Percentiles rank a stretch among this genome's conserved stretches.
These are phyloP conservation scores for Diplodia seriata DNA, from an alignment of 2,329 filamentous ascomycete genomes.

Conservation along the genomic window DNA sequence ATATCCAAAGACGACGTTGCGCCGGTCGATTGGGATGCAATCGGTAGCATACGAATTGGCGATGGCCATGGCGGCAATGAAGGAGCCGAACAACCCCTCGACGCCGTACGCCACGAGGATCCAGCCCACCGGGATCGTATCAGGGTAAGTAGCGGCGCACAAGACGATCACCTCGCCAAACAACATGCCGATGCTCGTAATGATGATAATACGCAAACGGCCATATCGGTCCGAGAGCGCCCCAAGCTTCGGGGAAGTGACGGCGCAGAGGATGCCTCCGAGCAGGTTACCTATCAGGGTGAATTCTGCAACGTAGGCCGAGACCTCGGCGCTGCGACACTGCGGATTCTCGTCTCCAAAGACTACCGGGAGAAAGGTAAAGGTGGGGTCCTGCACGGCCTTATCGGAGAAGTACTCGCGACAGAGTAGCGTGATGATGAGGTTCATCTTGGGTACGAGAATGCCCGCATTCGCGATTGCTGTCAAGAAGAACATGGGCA, in stretches of 20 bases:
- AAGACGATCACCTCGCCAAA: conserved; percentile 78
- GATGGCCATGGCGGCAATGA: conserved; percentile 80
- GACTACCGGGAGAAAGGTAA: conserved; percentile 68
- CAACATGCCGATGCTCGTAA: conserved; percentile 78
- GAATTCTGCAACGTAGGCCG: conserved; percentile 78
- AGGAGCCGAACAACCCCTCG: conserved; percentile 87
- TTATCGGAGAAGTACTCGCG: conserved; percentile 77
- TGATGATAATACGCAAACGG: conserved; percentile 73
- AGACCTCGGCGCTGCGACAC: conserved; percentile 80
- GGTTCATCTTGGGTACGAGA: conserved; percentile 84
- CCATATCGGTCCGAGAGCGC: conserved; percentile 87
- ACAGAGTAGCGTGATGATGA: conserved; percentile 86
- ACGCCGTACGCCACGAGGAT: conserved; percentile 77
- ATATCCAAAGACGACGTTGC: conserved; percentile 85
- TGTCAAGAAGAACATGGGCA: conserved; percentile 80
- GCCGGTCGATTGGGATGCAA: conserved; percentile 79
- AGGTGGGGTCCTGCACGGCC: conserved; percentile 46
- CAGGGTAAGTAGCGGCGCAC: conserved; percentile 75
- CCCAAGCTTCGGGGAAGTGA: conserved; percentile 83
- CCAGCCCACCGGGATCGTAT: conserved; percentile 76
- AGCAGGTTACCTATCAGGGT: conserved; percentile 77
- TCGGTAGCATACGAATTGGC: conserved; percentile 89
- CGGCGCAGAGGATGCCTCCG: conserved; percentile 77
- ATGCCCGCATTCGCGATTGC: conserved; percentile 86
- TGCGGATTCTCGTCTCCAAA: conserved; percentile 76